Evolutionary conservation across 495 filamentous ascomycete genomes (phyloP).

Genomic region (Copromyces sp.): DNA sequence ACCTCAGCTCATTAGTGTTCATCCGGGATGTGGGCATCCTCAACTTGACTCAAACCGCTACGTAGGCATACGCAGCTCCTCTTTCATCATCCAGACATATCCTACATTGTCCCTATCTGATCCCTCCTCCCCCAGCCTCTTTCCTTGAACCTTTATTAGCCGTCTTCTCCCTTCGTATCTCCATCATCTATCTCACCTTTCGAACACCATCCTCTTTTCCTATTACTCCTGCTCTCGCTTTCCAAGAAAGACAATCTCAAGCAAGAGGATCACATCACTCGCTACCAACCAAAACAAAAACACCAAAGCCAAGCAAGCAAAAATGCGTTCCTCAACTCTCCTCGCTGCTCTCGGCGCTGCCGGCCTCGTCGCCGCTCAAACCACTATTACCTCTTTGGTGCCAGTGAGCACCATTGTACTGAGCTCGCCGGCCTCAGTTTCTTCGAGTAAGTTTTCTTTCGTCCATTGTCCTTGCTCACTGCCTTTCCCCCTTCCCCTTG

Average conservation of each 20-base stretch:
- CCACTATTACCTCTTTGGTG: background rate
- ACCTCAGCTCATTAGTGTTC: background rate
- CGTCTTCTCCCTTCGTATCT: background rate
- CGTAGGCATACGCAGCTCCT: background rate
- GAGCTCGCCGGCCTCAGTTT: background rate
- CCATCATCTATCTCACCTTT: too few species aligned
- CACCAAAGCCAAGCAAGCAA: background rate
- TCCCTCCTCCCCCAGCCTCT: background rate
- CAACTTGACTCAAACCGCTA: background rate
- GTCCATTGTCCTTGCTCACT: background rate
- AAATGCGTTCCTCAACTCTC: background rate
- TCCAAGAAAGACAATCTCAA: background rate
- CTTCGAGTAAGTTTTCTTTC: background rate
- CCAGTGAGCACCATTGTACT: background rate
- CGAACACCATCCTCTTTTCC: background rate
- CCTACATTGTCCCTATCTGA: background rate
- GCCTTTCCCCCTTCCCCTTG: background rate
- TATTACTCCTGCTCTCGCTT: background rate
- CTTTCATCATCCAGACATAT: background rate
- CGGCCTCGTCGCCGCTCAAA: background rate
- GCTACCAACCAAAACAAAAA: background rate
- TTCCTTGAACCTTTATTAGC: background rate
- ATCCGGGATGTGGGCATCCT: background rate
- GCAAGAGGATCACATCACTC: background rate
- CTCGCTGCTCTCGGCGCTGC: background rate